phyloP scores from a whole-genome alignment of 2,329 filamentous ascomycete genomes.

The Monilinia fructicola region DNA sequence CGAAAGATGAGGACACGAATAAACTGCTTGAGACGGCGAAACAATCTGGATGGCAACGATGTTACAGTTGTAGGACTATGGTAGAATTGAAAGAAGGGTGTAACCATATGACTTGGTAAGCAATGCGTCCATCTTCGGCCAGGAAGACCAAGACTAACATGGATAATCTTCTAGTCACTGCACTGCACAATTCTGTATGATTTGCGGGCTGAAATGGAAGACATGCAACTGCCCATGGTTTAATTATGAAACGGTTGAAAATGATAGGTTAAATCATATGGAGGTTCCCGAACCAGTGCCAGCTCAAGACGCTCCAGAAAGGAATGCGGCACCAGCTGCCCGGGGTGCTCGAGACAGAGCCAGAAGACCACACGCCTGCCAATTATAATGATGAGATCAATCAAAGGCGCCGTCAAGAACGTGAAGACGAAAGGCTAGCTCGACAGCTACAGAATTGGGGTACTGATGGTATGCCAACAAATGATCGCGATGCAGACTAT shows the following conservation, averaged over 20 bases:
- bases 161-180: slow-evolving; percentile 59
- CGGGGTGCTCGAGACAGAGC: slow-evolving; percentile 42
- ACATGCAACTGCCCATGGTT: slow-evolving; percentile 81
- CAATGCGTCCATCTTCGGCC: slow-evolving; percentile 26
- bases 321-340: slow-evolving; percentile 33
- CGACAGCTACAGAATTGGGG: slow-evolving; percentile 50
- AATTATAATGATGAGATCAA: slow-evolving; percentile 42
- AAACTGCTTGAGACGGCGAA: slow-evolving; percentile 64
- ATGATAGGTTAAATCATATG: slow-evolving; percentile 56
- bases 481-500: slow-evolving; percentile 36
- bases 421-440: slow-evolving; percentile 51
- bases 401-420: slow-evolving; percentile 46
- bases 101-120: slow-evolving; percentile 85
- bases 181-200: slow-evolving; percentile 82
- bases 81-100: slow-evolving; percentile 81
- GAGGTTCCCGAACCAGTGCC: slow-evolving; percentile 43
- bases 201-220: slow-evolving; percentile 81
- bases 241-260: slow-evolving; percentile 58
- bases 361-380: slow-evolving; percentile 31
- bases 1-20: slow-evolving; percentile 66
- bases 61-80: slow-evolving; percentile 69
- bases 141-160: slow-evolving; percentile 24
- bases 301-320: slow-evolving; percentile 18
- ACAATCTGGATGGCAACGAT: slow-evolving; percentile 71
- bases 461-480: slow-evolving; percentile 31